These are phyloP conservation scores for Lablab purpureus DNA, from an alignment of 306 rosid species.

Conservation along the genomic window DNA sequence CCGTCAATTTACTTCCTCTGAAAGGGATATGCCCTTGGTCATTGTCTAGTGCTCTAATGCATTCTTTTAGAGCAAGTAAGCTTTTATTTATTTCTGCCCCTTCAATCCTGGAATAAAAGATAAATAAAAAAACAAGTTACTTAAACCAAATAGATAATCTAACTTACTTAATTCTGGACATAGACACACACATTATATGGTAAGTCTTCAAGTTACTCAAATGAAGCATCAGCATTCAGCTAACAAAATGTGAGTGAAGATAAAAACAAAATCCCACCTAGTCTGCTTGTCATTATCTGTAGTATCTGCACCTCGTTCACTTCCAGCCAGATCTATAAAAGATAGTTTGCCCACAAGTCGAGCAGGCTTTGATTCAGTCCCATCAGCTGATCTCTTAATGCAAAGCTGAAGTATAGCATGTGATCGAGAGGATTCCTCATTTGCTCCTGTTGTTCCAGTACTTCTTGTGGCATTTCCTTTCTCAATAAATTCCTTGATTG, in stretches of 20 bases:
- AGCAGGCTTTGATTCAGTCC: slow-evolving; percentile 72
- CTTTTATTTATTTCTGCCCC: slow-evolving; percentile 95
- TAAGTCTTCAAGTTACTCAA: slow-evolving; percentile 22
- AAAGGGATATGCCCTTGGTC: slow-evolving; percentile 93
- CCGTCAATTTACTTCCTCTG: slow-evolving; percentile 91
- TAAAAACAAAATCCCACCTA: slow-evolving; percentile 52
- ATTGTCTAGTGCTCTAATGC: slow-evolving; percentile 88
- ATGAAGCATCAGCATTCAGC: slow-evolving; percentile 31
- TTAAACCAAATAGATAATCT: slow-evolving; percentile 28
- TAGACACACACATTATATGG: background rate
- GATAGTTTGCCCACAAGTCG: slow-evolving; percentile 80
- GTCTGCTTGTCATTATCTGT: slow-evolving; percentile 85
- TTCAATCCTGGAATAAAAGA: slow-evolving; percentile 70
- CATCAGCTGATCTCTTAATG: slow-evolving; percentile 73
- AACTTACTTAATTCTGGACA: slow-evolving; percentile 1
- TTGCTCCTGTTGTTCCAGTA: slow-evolving; percentile 89
- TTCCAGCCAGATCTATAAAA: slow-evolving; percentile 89
- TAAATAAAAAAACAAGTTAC: background rate
- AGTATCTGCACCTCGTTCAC: slow-evolving; percentile 91
- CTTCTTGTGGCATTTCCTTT: slow-evolving; percentile 79
- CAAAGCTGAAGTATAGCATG: slow-evolving; percentile 93
- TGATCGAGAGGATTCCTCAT: slow-evolving; percentile 89
- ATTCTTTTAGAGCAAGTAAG: slow-evolving; percentile 82
- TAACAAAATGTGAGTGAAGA: slow-evolving; percentile 32
- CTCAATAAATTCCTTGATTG: slow-evolving; percentile 73